Evolutionary conservation across 2,329 filamentous ascomycete species (phyloP).

Genomic region (Curvularia spicifera): DNA sequence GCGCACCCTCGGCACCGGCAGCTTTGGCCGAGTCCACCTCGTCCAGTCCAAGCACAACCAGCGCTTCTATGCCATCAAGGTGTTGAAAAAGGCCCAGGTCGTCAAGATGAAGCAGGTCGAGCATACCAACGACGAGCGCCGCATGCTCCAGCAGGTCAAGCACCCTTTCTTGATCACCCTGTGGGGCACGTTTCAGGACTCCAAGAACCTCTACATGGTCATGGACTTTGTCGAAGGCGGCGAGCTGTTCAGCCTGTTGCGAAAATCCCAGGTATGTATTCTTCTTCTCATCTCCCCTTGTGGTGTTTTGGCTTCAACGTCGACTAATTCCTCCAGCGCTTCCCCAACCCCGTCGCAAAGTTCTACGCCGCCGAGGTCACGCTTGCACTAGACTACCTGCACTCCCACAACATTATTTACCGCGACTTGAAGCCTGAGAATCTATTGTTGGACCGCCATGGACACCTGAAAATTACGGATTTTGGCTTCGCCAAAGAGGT

Average conservation of each 20-base stretch:
- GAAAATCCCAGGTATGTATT: slow-evolving; percentile 70
- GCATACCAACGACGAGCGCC: slow-evolving; percentile 96
- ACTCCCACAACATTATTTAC: slow-evolving; percentile 96
- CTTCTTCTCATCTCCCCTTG: neutral
- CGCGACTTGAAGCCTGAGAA: slow-evolving; percentile 97
- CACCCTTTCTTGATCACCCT: slow-evolving; percentile 97
- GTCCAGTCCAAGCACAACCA: slow-evolving; percentile 98
- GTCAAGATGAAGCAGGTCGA: slow-evolving; percentile 99
- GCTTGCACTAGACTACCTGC: slow-evolving; percentile 91
- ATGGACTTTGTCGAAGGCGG: slow-evolving; percentile 99
- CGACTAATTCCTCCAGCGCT: slow-evolving; percentile 68
- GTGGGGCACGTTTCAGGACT: slow-evolving; percentile 98
- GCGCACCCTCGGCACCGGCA: slow-evolving; percentile 92
- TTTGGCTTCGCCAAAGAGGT: slow-evolving; percentile 99
- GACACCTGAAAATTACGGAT: slow-evolving; percentile 95
- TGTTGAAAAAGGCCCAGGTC: slow-evolving; percentile 96
- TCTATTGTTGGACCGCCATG: slow-evolving; percentile 86
- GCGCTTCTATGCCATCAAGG: slow-evolving; percentile 97
- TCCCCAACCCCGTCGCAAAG: slow-evolving; percentile 97
- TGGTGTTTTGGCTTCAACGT: neutral
- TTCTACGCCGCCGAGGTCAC: slow-evolving; percentile 99
- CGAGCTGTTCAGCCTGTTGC: slow-evolving; percentile 91
- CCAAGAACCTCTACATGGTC: slow-evolving; percentile 97
- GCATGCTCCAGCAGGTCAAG: slow-evolving; percentile 95
- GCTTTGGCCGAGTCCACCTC: slow-evolving; percentile 93